Evolutionary conservation across 345 rosid species (phyloP).

Genomic region (Melastoma malabathricum): DNA sequence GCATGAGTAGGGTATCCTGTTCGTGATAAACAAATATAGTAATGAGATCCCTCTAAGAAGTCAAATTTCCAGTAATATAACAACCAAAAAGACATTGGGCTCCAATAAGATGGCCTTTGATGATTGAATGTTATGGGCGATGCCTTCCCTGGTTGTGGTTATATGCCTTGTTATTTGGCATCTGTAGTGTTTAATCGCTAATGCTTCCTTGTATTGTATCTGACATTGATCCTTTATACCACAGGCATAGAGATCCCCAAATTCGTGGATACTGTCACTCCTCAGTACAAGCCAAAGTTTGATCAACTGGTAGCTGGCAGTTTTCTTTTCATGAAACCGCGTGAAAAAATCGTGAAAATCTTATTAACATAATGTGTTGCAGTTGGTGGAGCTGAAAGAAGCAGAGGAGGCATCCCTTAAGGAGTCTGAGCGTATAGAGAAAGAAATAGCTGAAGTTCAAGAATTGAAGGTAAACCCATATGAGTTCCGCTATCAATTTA

Average conservation of each 20-base stretch:
- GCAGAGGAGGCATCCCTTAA: constrained; percentile 74
- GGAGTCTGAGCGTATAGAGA: constrained; percentile 72
- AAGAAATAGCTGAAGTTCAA: constrained; percentile 75
- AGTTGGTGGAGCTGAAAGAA: constrained; percentile 88
- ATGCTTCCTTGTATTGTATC: not conserved
- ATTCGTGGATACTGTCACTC: constrained; percentile 76
- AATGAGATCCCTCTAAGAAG: too few species aligned
- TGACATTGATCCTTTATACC: not conserved
- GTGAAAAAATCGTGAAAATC: not conserved
- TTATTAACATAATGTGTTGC: not conserved
- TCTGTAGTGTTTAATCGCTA: too few species aligned
- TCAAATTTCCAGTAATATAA: too few species aligned
- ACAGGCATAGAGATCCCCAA: constrained; percentile 80
- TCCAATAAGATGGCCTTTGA: too few species aligned
- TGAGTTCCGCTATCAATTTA: too few species aligned
- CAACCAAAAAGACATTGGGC: too few species aligned
- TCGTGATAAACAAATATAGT: too few species aligned
- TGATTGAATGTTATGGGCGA: too few species aligned
- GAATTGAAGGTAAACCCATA: constrained; percentile 58
- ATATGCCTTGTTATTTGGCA: too few species aligned
- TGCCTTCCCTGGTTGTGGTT: too few species aligned
- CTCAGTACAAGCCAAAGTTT: constrained; percentile 88
- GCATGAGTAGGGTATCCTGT: too few species aligned
- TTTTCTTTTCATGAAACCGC: not conserved
- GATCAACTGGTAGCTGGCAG: constrained; percentile 45